Evolutionary conservation across 2,329 filamentous ascomycete species (phyloP).

Genomic region (Fusarium sp.): DNA sequence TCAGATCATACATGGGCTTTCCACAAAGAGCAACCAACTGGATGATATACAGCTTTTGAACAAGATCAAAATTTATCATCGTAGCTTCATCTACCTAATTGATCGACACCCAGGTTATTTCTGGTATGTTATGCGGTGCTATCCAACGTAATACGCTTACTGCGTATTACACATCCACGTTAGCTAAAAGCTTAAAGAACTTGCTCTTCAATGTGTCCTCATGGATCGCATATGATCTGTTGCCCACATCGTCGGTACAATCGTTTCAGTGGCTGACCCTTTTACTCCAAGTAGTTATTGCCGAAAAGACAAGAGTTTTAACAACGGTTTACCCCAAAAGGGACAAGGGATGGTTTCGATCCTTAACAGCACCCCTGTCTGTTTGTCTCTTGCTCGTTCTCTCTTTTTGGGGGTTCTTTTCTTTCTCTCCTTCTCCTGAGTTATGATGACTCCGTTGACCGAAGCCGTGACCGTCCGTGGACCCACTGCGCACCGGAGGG

Average conservation of each 20-base stretch:
- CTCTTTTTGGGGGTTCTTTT: background rate
- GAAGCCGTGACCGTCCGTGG: constrained; percentile 10
- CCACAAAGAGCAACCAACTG: background rate
- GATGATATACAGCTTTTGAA: background rate
- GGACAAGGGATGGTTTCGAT: constrained; percentile 3
- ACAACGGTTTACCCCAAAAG: background rate
- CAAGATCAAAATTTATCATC: background rate
- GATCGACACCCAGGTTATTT: constrained; percentile 11
- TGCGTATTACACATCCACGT: background rate
- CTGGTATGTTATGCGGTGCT: background rate
- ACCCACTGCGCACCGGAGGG: constrained; percentile 39
- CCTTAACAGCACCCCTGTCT: background rate
- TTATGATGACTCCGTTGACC: constrained; percentile 9
- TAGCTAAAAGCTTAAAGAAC: constrained; percentile 3
- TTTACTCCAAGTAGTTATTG: constrained; percentile 9
- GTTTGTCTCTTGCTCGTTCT: background rate
- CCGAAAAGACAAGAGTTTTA: background rate
- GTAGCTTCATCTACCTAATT: background rate
- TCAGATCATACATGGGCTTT: background rate
- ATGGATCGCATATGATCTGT: constrained; percentile 1
- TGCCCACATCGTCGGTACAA: background rate
- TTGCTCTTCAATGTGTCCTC: background rate
- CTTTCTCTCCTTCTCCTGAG: constrained; percentile 6
- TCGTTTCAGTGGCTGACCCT: background rate
- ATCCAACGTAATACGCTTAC: constrained; percentile 22